A percentile compares a stretch with the other conserved stretches of the same genome.
Evolutionary conservation across 1,139 yeast genomes (phyloP).

Genomic region (Geotrichum aggregatum): DNA sequence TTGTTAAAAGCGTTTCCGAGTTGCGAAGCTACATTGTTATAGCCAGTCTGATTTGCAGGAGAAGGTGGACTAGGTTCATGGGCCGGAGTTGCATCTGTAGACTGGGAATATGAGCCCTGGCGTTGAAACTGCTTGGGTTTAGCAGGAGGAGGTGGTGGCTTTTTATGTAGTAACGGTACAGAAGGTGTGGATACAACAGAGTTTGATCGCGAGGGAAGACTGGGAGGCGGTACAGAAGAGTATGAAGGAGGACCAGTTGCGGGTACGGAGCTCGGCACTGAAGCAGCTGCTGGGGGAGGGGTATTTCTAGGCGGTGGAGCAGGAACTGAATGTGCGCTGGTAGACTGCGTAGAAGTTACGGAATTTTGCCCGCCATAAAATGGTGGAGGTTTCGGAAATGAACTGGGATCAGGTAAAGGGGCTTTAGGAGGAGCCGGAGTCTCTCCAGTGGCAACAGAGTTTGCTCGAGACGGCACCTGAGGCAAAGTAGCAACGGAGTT

Average conservation of each 20-base stretch:
- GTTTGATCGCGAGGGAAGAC: neutral
- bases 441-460: conserved; percentile 5
- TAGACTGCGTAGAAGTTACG: conserved; percentile 3
- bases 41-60: neutral
- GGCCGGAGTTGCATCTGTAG: neutral
- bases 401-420: conserved; percentile 19
- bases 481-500: neutral
- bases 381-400: conserved; percentile 20
- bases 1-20: neutral
- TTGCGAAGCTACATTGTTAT: conserved; percentile 10
- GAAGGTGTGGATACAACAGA: conserved; percentile 1
- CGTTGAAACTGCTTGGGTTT: conserved; percentile 13
- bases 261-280: neutral
- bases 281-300: conserved; percentile 7
- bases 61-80: neutral
- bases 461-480: no score
- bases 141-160: conserved; percentile 19
- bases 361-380: conserved; percentile 9
- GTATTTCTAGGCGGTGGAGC: conserved; percentile 8
- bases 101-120: neutral
- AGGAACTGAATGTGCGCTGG: conserved; percentile 9
- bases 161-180: conserved; percentile 6
- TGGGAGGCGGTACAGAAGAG: neutral
- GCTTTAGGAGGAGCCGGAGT: conserved; percentile 12
- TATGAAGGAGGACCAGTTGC: conserved; percentile 5